phyloP scores from a whole-genome alignment of 2,329 filamentous ascomycete genomes.

The Fusarium albosuccineum region DNA sequence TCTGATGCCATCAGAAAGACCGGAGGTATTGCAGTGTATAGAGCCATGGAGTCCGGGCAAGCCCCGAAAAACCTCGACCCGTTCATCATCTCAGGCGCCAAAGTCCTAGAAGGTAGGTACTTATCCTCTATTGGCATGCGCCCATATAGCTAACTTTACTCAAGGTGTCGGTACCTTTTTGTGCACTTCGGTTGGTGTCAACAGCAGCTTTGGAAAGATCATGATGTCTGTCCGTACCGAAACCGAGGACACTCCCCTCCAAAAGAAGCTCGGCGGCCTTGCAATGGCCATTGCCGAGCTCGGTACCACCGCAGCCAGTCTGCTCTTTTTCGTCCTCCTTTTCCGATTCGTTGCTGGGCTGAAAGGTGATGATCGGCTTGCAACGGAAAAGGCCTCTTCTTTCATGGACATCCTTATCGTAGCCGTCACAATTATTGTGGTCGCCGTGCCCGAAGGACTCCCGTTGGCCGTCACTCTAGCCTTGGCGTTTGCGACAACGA shows the following conservation, averaged over 20 bases:
- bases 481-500: conserved; percentile 67
- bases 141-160: background rate
- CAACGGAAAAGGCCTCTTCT: conserved; percentile 66
- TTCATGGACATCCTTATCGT: conserved; percentile 74
- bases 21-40: conserved; percentile 60
- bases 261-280: conserved; percentile 58
- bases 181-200: conserved; percentile 62
- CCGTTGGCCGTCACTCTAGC: conserved; percentile 75
- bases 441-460: conserved; percentile 74
- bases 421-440: conserved; percentile 74
- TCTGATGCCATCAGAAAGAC: conserved; percentile 78
- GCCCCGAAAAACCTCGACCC: conserved; percentile 41
- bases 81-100: conserved; percentile 70
- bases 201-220: conserved; percentile 61
- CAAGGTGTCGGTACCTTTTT: conserved; percentile 63
- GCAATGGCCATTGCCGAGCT: background rate
- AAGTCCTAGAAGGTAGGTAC: conserved; percentile 57
- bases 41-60: background rate
- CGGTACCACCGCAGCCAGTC: background rate
- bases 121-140: background rate
- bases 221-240: conserved; percentile 66
- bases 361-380: conserved; percentile 50
- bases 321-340: background rate
- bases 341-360: conserved; percentile 1
- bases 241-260: conserved; percentile 63